Evolutionary conservation across 2,329 filamentous ascomycete species (phyloP).

Genomic region (Cladophialophora psammophila): DNA sequence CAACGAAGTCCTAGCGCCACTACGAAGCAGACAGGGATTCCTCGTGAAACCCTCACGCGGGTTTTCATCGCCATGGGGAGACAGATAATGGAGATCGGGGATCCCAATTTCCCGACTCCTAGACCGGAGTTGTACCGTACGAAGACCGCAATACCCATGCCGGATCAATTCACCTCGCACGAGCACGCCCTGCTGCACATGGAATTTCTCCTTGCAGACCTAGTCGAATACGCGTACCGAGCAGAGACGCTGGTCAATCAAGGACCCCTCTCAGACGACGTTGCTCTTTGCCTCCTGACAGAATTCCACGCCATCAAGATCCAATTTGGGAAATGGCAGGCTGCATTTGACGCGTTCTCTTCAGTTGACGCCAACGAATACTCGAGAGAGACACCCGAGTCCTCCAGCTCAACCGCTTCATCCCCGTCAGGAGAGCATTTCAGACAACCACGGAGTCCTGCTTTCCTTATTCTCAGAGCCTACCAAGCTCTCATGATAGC

Average conservation of each 20-base stretch:
- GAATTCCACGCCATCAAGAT: slow-evolving; percentile 21
- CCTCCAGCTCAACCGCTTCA: slow-evolving; percentile 1
- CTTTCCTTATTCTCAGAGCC: slow-evolving; percentile 18
- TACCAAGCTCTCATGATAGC: slow-evolving; percentile 17
- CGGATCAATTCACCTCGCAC: slow-evolving; percentile 24
- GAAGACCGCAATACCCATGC: slow-evolving; percentile 10
- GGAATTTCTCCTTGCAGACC: slow-evolving; percentile 15
- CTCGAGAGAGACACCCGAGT: slow-evolving; percentile 19
- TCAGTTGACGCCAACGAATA: slow-evolving; percentile 14
- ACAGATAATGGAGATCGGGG: slow-evolving; percentile 33
- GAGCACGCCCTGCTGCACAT: slow-evolving; percentile 31
- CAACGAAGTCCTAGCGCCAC: slow-evolving; percentile 13
- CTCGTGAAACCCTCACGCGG: slow-evolving; percentile 19
- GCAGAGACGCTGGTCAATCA: background rate
- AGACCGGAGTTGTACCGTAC: slow-evolving; percentile 11
- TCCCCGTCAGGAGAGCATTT: slow-evolving; percentile 6
- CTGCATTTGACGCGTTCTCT: slow-evolving; percentile 10
- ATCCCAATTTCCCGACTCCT: slow-evolving; percentile 20
- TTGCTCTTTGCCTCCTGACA: slow-evolving; percentile 1
- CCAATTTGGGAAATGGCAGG: slow-evolving; percentile 13
- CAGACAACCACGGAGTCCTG: slow-evolving; percentile 8
- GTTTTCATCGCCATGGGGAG: slow-evolving; percentile 27
- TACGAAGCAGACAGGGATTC: background rate
- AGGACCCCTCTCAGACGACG: slow-evolving; percentile 14
- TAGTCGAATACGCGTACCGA: slow-evolving; percentile 14